Percentiles rank a stretch among this genome's conserved stretches.
These are phyloP conservation scores for Boletus sensibilis DNA, from an alignment of 768 basidiomycete genomes.

Conservation along the genomic window DNA sequence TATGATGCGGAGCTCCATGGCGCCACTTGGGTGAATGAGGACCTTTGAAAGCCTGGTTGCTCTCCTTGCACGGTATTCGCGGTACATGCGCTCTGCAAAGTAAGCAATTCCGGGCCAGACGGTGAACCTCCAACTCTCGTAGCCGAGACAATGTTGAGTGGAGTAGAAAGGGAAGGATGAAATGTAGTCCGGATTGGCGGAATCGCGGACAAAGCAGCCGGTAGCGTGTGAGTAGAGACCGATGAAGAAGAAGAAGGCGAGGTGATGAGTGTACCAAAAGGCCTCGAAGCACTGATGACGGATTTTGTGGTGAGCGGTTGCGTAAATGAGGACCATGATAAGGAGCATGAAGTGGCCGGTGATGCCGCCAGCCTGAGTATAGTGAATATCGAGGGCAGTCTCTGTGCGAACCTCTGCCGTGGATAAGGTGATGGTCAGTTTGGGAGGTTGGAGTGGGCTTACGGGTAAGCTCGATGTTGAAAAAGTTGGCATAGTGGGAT, in stretches of 20 bases:
- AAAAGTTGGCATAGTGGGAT: slow-evolving; percentile 91
- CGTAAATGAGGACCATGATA: slow-evolving; percentile 91
- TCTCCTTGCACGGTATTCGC: slow-evolving; percentile 78
- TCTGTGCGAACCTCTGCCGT: slow-evolving; percentile 73
- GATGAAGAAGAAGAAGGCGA: slow-evolving; percentile 93
- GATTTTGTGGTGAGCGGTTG: slow-evolving; percentile 86
- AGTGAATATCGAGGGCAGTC: slow-evolving; percentile 81
- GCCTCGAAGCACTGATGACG: slow-evolving; percentile 89
- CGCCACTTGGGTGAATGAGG: slow-evolving; percentile 85
- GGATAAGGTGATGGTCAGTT: background rate
- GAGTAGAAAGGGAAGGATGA: slow-evolving; percentile 83
- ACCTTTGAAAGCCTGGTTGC: slow-evolving; percentile 82
- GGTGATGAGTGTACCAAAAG: slow-evolving; percentile 97
- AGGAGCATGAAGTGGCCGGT: slow-evolving; percentile 95
- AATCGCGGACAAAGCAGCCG: slow-evolving; percentile 93
- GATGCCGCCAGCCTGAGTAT: slow-evolving; percentile 86
- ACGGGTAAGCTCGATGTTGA: slow-evolving; percentile 89
- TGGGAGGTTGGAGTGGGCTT: slow-evolving; percentile 25
- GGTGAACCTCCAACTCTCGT: slow-evolving; percentile 85
- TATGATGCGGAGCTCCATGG: slow-evolving; percentile 90
- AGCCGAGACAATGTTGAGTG: slow-evolving; percentile 86
- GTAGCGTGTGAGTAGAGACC: slow-evolving; percentile 88
- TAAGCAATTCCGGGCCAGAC: slow-evolving; percentile 93
- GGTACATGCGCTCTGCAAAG: slow-evolving; percentile 81
- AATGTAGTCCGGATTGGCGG: slow-evolving; percentile 67